These are phyloP conservation scores for Ceratobasidium sp. DNA, from an alignment of 1,284 basidiomycete species.

Conservation along the genomic window DNA sequence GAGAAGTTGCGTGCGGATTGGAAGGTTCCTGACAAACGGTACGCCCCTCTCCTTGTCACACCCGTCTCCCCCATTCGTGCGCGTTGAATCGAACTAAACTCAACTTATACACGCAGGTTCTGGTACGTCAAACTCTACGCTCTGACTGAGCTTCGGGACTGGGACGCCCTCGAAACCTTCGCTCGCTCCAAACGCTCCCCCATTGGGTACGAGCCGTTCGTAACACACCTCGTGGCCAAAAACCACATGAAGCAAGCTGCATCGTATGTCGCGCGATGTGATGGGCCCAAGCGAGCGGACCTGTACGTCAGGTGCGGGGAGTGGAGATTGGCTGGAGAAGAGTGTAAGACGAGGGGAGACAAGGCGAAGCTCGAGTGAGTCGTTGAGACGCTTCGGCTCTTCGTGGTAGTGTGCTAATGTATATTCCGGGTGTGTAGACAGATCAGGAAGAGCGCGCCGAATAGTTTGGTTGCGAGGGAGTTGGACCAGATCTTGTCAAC, in stretches of 20 bases:
- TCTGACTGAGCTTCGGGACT: constrained; percentile 79
- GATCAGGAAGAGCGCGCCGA: constrained; percentile 75
- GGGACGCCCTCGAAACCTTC: constrained; percentile 84
- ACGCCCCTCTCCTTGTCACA: constrained; percentile 45
- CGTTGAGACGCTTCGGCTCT: constrained; percentile 20
- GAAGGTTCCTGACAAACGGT: constrained; percentile 92
- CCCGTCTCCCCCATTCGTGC: not conserved
- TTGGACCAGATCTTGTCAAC: constrained; percentile 68
- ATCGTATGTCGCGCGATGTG: constrained; percentile 81
- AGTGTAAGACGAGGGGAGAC: constrained; percentile 87
- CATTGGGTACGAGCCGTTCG: constrained; percentile 95
- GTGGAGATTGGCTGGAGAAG: constrained; percentile 86
- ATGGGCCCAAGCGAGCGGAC: constrained; percentile 82
- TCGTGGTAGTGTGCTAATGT: constrained; percentile 40
- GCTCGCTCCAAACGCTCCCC: constrained; percentile 88
- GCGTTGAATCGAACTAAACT: not conserved
- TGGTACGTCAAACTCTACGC: constrained; percentile 93
- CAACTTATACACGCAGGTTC: constrained; percentile 65
- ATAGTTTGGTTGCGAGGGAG: constrained; percentile 80
- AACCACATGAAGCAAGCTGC: constrained; percentile 79
- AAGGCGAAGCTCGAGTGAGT: constrained; percentile 84
- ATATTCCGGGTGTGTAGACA: constrained; percentile 59
- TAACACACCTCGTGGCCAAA: constrained; percentile 77
- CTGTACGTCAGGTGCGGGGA: constrained; percentile 89
- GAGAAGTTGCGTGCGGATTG: constrained; percentile 88